Base-by-base conservation (phyloP, 805 yeast species). In the Teunomyces gatunensis region DNA sequence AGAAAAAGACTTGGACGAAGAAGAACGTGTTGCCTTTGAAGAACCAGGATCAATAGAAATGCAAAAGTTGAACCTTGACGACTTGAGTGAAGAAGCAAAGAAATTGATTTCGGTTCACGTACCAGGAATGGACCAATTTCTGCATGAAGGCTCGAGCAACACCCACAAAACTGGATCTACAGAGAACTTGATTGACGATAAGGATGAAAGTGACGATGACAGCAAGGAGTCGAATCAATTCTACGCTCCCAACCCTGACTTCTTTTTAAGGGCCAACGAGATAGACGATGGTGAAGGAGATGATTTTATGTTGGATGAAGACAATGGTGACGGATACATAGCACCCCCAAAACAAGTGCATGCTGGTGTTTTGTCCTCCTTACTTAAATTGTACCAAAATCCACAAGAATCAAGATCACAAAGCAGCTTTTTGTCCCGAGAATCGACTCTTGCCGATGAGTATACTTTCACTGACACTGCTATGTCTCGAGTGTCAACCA, bases 291-390 rank as follows among this genome's bases (percentile, higher is more conserved):
- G 59, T 25, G 67, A 60, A 9, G 49, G 46, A n/a, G 66, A 63
- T 33, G 61, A 69, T 40, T 55, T 66, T 32, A 40, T 55, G 49
- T 54, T 67, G 49, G 63, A 60, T 28, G 71, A 68, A 12, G 69
- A 64, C 27, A 58, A 63, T 48, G 67, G 60, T 4, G 71, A 59
- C 11, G 58, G 55, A 2, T 70, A 71, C 48, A 58, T 73, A 12
- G 65, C 69, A 5, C 74, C 72, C 1, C 75, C 74, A 0, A 71
- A 75, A 36, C 78, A 78, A 45, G 91, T 89, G 10, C 85, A 85
- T 55, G 90, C 90, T 21, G 97, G 97, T 64, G 92, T 90, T 13
- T 74, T 90, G 25, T 87, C 96, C 0, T 81, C 92, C 1, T 73
- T 90, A 52, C 72, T 90, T 53, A 78, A 83, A 50, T 71, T 90